Base-by-base conservation (phyloP, 257 asterid genomes). In the Misopates orontium region DNA sequence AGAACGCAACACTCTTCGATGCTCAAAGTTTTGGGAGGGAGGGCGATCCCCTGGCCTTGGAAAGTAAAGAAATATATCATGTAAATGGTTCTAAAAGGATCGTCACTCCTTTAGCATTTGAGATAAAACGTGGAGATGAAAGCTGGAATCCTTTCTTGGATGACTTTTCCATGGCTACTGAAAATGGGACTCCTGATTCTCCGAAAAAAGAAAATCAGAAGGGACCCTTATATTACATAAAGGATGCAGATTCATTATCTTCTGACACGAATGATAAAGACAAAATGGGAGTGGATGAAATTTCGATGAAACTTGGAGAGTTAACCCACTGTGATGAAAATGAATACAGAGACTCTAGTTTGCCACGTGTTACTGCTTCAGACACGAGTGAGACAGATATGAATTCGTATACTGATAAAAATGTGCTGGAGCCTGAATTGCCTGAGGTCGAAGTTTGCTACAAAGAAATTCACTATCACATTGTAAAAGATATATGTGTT, bases 401-500 rank as follows among this genome's bases (percentile, higher is more conserved):
- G 16, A 52, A 66, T 39, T 20, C 67, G 47, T 84, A 69, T 57
- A 71, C 83, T 1, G 87, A 86, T 68, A 82, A 86, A 73, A 82
- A 65, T 67, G 83, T 86, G 1, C 65, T 63, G 66, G 89, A 75
- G 54, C 79, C 78, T 71, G 87, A 82, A 42, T 60, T 74, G 63
- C 85, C 95, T 5, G 87, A 86, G 74, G 62, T 80, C 64, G 73
- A 67, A 42, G 84, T 80, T 71, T 80, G 90, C 84, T 78, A 82
- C 74, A 83, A 69, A 58, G 91, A 80, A 62, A 82, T 71, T 22
- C 70, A 73, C 67, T 64, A 59, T 57, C 82, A 81, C 48, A 47
- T 58, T 64, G 73, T 82, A 68, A 91, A 85, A 76, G 98, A 92
- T 71, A 92, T 92, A 63, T 80, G 98, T 25, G 74, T 92, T 13